Base-by-base conservation (phyloP, 2,329 filamentous ascomycete genomes). In the Mollisia scopiformis region DNA sequence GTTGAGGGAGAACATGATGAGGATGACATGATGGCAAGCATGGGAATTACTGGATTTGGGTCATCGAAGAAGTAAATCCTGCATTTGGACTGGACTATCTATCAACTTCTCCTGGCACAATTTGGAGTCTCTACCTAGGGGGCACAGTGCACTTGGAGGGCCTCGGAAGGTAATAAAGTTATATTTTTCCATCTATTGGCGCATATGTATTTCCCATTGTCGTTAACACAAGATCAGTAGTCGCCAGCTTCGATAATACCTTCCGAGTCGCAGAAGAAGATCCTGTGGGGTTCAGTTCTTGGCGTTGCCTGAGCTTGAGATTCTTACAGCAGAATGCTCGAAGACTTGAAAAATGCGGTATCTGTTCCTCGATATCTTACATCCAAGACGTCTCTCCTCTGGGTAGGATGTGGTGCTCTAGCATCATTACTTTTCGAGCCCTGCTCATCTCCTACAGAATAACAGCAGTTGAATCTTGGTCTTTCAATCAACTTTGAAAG, bases 1-100 rank as follows among this genome's bases (percentile, higher is more conserved):
- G 78, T 88, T 62, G 85, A 89, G 71, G 87, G 87, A n/a, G 85
- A 89, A 75, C 86, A 89, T 74, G 87, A 89, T 60, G 86, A 88
- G 74, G 85, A 89, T 63, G 86, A 89, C 71, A 87, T 89, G 86
- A 84, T 87, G 84, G 85, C 85, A 11, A 81, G 84, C 62, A 86
- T 89, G 83, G 86, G 87, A 0, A 84, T 89, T 64, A 80, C 80
- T 1, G 86, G 86, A 0, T 90, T 90, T 74, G 86, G 87, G 35
- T 71, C 71, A 2, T 75, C 74, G 54, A 77, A 76, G 66, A 76
- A 75, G 55, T 67, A 50, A 62, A 11, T 28, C 43, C 28, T 6
- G 2, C 8, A 21, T 6, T n/a, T 6, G n/a, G 13, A 19, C 13
- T 8, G 37, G 16, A 19, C n/a, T 19, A 16, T 6, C 30, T 33